Base-by-base conservation (phyloP, 2,329 filamentous ascomycete genomes). In the Fusarium pilosicola region DNA sequence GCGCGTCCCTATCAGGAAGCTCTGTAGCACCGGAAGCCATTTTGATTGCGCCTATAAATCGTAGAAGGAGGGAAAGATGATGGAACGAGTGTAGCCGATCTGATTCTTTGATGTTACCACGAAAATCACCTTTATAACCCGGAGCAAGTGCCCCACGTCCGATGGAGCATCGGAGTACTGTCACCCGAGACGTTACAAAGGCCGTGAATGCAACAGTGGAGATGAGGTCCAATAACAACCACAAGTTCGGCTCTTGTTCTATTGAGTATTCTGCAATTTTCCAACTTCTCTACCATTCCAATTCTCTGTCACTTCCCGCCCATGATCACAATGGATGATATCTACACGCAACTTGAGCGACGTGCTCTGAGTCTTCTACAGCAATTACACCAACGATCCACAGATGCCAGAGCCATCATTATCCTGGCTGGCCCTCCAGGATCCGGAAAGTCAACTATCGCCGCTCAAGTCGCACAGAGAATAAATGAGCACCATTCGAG, bases 71-170 rank as follows among this genome's bases (percentile, higher is more conserved):
- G 7, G 20, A 28, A 28, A 17, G 18, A 17, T 22, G 10, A 13
- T 22, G 7, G 4, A 28, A 22, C 10, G 34, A 17, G 20, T 18
- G 22, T 10, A n/a, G 24, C 10, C 18, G 34, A 28, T 55, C 10
- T n/a, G 34, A 5, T 11, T 26, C 22, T 28, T 4, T 7, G 3
- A 34, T 0, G 2, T n/a, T n/a, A 17, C 8, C 20, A 7, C 5
- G 11, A 17, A 22, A 39, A 13, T n/a, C 11, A 18, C 14, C 14
- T 17, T 55, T 41, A 55, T 55, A 55, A 6, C 18, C 18, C 0
- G 14, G 11, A n/a, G 24, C 17, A 12, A 36, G 13, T 15, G 9
- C n/a, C 49, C 49, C n/a, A 6, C n/a, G 30, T 15, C 5, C 24
- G 18, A 36, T 12, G 17, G 18, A 18, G 7, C 51, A 9, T 55